Evolutionary conservation across 108 stramenopile species (phyloP).

Genomic region (Cylindrotheca closterium): DNA sequence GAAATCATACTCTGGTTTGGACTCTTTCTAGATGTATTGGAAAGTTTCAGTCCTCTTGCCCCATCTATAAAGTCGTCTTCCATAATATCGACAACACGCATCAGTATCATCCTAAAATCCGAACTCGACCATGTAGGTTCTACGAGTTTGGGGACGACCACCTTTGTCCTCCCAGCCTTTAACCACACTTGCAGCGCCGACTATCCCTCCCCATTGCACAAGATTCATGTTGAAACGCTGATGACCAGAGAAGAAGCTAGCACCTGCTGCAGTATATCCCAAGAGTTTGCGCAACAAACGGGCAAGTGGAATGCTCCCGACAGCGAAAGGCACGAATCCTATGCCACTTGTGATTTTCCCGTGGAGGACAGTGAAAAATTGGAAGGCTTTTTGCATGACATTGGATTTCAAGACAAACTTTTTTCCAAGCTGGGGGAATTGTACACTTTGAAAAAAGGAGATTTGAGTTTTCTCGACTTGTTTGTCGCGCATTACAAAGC

Average conservation of each 20-base stretch:
- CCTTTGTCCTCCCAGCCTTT: constrained; percentile 10
- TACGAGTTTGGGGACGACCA: not conserved
- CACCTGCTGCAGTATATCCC: constrained; percentile 40
- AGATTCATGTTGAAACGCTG: constrained; percentile 52
- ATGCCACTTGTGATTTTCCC: constrained; percentile 73
- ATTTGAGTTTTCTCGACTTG: constrained; percentile 64
- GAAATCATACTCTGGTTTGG: constrained; percentile 14
- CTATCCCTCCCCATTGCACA: constrained; percentile 65
- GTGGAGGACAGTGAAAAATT: constrained; percentile 59
- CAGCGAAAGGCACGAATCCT: constrained; percentile 55
- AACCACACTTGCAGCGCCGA: constrained; percentile 8
- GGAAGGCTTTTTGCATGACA: constrained; percentile 40
- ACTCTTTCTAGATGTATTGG: constrained; percentile 13
- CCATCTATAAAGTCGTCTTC: not conserved
- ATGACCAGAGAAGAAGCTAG: constrained; percentile 48
- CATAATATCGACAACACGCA: constrained; percentile 1
- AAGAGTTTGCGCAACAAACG: constrained; percentile 41
- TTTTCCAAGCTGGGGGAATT: constrained; percentile 38
- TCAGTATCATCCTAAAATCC: not conserved
- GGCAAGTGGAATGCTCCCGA: constrained; percentile 63
- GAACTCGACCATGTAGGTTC: not conserved
- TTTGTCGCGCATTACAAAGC: constrained; percentile 76
- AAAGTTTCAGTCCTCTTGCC: constrained; percentile 4
- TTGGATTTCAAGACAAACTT: constrained; percentile 48
- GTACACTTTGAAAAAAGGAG: constrained; percentile 51